Percentiles rank a stretch among this genome's conserved stretches.
Conservation (phyloP, 257 asterid genomes). For the Thymus quinquecostatus region DNA sequence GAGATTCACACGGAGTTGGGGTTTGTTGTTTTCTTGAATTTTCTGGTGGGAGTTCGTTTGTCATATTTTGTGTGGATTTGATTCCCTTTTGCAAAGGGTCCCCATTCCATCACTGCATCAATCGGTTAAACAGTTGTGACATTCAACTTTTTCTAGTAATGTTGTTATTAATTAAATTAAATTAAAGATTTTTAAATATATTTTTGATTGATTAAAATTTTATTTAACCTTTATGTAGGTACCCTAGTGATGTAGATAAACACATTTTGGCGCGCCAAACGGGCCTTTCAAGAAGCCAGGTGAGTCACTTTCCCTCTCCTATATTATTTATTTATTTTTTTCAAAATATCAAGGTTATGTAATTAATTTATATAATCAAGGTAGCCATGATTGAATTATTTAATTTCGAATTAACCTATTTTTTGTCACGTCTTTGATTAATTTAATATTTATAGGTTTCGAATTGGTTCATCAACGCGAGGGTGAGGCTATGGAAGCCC, state of each 20-base stretch:
- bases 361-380: conserved; percentile 37
- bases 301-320: conserved; percentile 45
- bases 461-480: conserved; percentile 93
- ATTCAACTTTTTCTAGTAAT: no score
- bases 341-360: conserved; percentile 22
- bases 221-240: conserved; percentile 50
- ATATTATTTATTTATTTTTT: neutral
- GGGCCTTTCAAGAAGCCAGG: conserved; percentile 99
- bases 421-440: no score
- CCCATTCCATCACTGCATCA: conserved; percentile 21
- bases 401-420: no score
- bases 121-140: no score
- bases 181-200: no score
- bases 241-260: conserved; percentile 98
- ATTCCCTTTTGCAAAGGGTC: conserved; percentile 37
- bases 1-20: no score
- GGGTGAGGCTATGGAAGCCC: conserved; percentile 98
- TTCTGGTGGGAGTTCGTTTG: conserved; percentile 14
- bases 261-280: conserved; percentile 97
- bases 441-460: conserved; percentile 58
- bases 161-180: no score
- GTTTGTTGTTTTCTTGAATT: neutral
- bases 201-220: no score
- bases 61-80: conserved; percentile 43
- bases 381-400: neutral